Conservation (phyloP, 306 rosid species). For the Citrullus amarus region DNA sequence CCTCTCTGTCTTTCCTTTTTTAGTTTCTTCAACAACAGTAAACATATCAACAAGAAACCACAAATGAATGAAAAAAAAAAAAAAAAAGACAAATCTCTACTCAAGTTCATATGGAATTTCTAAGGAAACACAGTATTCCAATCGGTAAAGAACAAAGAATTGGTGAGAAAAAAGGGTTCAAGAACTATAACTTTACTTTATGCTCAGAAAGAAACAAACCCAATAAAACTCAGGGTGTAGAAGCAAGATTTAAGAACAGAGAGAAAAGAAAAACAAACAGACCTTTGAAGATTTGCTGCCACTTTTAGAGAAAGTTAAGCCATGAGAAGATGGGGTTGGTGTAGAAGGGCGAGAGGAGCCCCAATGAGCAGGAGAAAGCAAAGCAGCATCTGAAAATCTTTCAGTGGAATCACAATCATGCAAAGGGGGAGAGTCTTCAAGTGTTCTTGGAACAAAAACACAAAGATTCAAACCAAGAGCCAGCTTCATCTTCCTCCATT, state of each 20-base stretch:
- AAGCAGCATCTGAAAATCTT: constrained; percentile 70
- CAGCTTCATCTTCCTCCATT: constrained; percentile 86
- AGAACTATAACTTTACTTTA: background rate
- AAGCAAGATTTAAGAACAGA: background rate
- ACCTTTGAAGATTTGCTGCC: constrained; percentile 48
- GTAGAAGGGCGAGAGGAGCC: constrained; percentile 36
- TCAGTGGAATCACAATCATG: constrained; percentile 32
- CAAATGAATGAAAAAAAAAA: background rate
- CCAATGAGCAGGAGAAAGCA: constrained; percentile 61
- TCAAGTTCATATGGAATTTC: background rate
- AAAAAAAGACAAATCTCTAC: background rate
- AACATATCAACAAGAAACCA: background rate
- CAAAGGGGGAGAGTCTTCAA: constrained; percentile 47
- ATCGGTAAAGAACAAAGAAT: background rate
- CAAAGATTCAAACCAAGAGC: constrained; percentile 80
- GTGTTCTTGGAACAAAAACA: constrained; percentile 63
- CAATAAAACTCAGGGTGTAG: background rate
- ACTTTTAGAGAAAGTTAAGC: constrained; percentile 30
- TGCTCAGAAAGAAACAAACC: background rate
- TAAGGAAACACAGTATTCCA: background rate
- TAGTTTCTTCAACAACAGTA: background rate
- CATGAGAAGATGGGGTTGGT: constrained; percentile 31
- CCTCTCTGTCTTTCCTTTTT: background rate
- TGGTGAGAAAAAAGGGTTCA: background rate
- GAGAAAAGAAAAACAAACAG: constrained; percentile 1